Base-by-base conservation (phyloP, 2,329 filamentous ascomycete species). In the Colletotrichum falcatum region DNA sequence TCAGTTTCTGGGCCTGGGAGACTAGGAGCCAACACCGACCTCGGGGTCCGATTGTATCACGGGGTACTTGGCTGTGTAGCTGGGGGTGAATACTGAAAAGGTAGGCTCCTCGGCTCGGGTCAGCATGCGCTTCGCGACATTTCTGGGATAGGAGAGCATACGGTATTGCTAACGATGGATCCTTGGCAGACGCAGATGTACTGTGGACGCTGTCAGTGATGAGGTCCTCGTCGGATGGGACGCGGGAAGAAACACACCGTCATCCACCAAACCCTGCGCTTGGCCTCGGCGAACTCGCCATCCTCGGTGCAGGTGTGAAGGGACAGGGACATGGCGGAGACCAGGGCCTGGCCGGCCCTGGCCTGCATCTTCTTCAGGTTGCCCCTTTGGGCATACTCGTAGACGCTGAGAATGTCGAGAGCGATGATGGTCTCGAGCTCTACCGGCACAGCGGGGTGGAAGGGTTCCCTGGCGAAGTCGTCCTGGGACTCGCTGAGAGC, bases 181-280 rank as follows among this genome's bases (percentile, higher is more conserved):
- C 81, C 83, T 74, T 88, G 86, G 51, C 84, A 86, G 6, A 83
- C 82, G 68, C 81, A 83, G 20, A 86, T 81, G 68, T 87, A 88
- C 78, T 84, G 35, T 3, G 11, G 5, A 26, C 4, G 16, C 28
- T 26, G 51, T 64, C 26, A 70, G 51, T 26, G 8, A 37, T 8
- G 5, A 30, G 12, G 23, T 11, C 20, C n/a, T 14, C 12, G 26
- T 3, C 5, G 14, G 3, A 11, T 5, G 16, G 2, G 33, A 11
- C 33, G 61, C 16, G 12, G 44, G 5, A 7, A 23, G 28, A 37
- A 51, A 73, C 80, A 48, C 72, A 83, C 81, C 23, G 85, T 86
- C 83, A 86, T 86, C 85, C 85, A 87, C 85, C 85, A 87, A 7
- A 82, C 79, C 37, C 85, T 79, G 37, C 84, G 78, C 73, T 81